phyloP scores from a whole-genome alignment of 257 asterid species.

The Solanum appendiculatum region DNA sequence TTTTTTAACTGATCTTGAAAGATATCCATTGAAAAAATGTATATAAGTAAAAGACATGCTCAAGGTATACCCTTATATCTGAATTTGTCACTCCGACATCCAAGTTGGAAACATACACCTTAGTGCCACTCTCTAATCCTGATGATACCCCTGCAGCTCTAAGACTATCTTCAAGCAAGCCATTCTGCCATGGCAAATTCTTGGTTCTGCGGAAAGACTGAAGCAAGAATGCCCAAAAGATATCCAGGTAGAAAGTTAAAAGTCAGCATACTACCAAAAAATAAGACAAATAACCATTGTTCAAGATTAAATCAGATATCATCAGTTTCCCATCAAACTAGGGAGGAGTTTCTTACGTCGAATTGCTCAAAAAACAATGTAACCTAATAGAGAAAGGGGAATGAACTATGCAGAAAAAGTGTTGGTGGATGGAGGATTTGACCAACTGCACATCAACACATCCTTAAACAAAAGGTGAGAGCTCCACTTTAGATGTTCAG shows the following conservation, averaged over 20 bases:
- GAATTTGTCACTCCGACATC: slow-evolving; percentile 52
- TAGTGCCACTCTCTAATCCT: slow-evolving; percentile 45
- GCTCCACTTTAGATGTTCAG: slow-evolving; percentile 61
- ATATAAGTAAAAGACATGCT: slow-evolving; percentile 6
- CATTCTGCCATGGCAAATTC: slow-evolving; percentile 63
- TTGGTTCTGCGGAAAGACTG: slow-evolving; percentile 65
- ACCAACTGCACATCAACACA: slow-evolving; percentile 45
- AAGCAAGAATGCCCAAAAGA: slow-evolving; percentile 49
- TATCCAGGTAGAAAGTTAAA: slow-evolving; percentile 32
- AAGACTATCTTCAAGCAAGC: slow-evolving; percentile 60
- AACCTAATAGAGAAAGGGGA: slow-evolving; percentile 33
- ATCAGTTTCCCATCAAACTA: slow-evolving; percentile 37
- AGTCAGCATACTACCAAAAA: slow-evolving; percentile 36
- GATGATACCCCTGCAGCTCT: slow-evolving; percentile 67
- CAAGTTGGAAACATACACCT: slow-evolving; percentile 48
- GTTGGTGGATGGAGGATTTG: slow-evolving; percentile 22
- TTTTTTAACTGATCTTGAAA: slow-evolving; percentile 23
- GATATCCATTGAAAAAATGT: slow-evolving; percentile 15
- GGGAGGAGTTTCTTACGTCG: slow-evolving; percentile 24
- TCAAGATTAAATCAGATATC: slow-evolving; percentile 46
- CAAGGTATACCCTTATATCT: slow-evolving; percentile 63
- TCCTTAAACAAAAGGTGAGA: slow-evolving; percentile 48
- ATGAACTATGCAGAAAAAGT: slow-evolving; percentile 4
- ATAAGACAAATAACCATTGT: slow-evolving; percentile 26
- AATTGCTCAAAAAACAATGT: slow-evolving; percentile 38